These are phyloP conservation scores for Termitomyces sp. DNA, from an alignment of 1,284 basidiomycete species.

Conservation along the genomic window DNA sequence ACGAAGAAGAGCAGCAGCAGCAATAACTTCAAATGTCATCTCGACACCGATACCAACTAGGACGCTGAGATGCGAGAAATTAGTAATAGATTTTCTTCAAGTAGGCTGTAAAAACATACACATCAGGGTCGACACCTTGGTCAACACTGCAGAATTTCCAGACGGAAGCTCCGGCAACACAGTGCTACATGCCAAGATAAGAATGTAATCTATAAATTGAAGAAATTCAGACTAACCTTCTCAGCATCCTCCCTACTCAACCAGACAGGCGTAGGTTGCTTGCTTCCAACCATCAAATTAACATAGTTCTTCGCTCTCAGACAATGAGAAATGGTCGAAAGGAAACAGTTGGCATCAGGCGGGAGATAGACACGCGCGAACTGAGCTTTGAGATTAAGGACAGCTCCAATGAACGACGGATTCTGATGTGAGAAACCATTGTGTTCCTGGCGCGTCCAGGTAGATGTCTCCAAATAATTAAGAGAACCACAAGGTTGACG, in stretches of 20 bases:
- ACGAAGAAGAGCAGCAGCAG: conserved; percentile 71
- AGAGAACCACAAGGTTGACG: conserved; percentile 67
- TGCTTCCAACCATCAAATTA: conserved; percentile 83
- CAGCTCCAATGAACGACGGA: conserved; percentile 79
- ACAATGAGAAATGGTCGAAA: conserved; percentile 79
- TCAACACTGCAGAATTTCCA: conserved; percentile 76
- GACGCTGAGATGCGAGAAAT: conserved; percentile 36
- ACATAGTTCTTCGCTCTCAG: conserved; percentile 80
- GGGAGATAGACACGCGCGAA: conserved; percentile 83
- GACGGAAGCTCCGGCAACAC: conserved; percentile 67
- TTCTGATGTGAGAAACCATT: conserved; percentile 84
- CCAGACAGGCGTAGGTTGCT: conserved; percentile 74
- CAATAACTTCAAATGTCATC: conserved; percentile 73
- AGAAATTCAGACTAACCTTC: conserved; percentile 25
- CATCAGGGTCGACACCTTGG: conserved; percentile 59
- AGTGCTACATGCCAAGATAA: conserved; percentile 41
- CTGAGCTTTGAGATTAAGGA: conserved; percentile 72
- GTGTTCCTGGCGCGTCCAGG: conserved; percentile 81
- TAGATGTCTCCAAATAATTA: conserved; percentile 84
- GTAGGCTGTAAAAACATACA: conserved; percentile 35
- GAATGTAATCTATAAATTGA: neutral
- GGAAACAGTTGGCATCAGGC: conserved; percentile 84
- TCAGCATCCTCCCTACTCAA: conserved; percentile 62
- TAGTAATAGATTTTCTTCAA: neutral
- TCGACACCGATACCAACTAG: conserved; percentile 74